Percentiles rank a stretch among this genome's conserved stretches.
These are phyloP conservation scores for Scedosporium dehoogii DNA, from an alignment of 2,329 filamentous ascomycete species.

Conservation along the genomic window DNA sequence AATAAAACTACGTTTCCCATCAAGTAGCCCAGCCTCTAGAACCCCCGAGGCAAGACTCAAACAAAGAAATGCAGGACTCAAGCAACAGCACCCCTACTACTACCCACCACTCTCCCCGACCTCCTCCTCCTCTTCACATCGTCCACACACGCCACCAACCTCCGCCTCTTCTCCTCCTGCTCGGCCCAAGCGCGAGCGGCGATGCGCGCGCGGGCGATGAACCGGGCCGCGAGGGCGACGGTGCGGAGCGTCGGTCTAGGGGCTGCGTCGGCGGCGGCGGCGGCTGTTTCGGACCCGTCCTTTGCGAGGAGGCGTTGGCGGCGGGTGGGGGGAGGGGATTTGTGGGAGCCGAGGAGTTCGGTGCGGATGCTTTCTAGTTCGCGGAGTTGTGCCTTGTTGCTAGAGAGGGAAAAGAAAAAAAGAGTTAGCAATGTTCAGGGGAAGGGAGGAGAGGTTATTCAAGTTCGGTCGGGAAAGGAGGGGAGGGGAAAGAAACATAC, in stretches of 20 bases:
- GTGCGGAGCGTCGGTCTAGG: slow-evolving; percentile 24
- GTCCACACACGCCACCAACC: slow-evolving; percentile 39
- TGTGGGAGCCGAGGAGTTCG: slow-evolving; percentile 28
- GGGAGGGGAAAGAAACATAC: slow-evolving; percentile 45
- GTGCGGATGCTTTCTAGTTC: slow-evolving; percentile 71
- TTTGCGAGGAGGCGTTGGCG: neutral
- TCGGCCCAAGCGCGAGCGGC: slow-evolving; percentile 38
- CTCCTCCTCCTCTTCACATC: slow-evolving; percentile 34
- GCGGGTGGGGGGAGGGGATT: slow-evolving; percentile 11
- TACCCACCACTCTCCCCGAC: slow-evolving; percentile 16
- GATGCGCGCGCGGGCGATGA: slow-evolving; percentile 40
- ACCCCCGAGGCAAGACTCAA: no score
- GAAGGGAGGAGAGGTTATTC: neutral
- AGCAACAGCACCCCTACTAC: neutral
- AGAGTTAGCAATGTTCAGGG: slow-evolving; percentile 2
- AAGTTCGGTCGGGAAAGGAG: neutral
- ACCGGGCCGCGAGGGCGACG: slow-evolving; percentile 38
- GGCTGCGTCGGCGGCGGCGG: neutral
- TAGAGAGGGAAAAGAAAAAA: slow-evolving; percentile 26
- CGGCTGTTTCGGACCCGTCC: slow-evolving; percentile 5
- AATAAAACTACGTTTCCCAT: no score
- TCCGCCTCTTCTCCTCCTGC: slow-evolving; percentile 39
- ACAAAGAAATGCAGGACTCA: neutral
- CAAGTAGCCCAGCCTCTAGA: no score
- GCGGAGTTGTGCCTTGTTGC: slow-evolving; percentile 84